phyloP scores from a whole-genome alignment of 768 basidiomycete species.

The Trametes cingulata region DNA sequence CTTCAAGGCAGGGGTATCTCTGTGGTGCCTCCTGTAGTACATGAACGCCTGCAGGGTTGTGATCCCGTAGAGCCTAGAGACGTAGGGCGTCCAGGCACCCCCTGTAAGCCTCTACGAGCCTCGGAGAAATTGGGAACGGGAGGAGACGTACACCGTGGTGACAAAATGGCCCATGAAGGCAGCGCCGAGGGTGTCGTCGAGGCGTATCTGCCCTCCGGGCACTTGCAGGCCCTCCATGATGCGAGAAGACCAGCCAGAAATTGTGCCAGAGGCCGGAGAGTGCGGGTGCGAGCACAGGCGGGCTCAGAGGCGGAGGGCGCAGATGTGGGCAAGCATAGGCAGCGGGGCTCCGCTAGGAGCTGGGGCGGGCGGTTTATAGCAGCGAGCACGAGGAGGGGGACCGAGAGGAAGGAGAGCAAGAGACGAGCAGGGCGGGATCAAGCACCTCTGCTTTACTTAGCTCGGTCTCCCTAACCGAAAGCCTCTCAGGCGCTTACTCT shows the following conservation, averaged over 20 bases:
- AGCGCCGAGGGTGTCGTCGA: constrained; percentile 23
- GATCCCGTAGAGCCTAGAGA: constrained; percentile 7
- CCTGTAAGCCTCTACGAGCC: neutral
- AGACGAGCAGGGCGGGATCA: too few relatives aligned
- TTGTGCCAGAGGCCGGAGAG: too few relatives aligned
- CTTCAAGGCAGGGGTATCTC: neutral
- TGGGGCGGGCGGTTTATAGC: too few relatives aligned
- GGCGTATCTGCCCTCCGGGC: neutral
- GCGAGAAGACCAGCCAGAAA: neutral
- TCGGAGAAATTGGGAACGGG: neutral
- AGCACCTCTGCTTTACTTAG: too few relatives aligned
- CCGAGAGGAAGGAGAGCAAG: too few relatives aligned
- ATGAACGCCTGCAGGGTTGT: constrained; percentile 14
- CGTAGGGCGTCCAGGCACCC: neutral
- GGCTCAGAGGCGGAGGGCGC: neutral
- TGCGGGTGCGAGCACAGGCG: neutral
- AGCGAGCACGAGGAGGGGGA: too few relatives aligned
- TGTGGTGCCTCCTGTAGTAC: constrained; percentile 1
- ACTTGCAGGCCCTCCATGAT: neutral
- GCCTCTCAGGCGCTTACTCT: neutral
- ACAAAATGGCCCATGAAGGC: constrained; percentile 23
- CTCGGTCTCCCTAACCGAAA: neutral
- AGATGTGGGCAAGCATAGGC: neutral
- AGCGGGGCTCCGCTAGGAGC: too few relatives aligned
- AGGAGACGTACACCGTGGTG: constrained; percentile 13